Base-by-base conservation (phyloP, 2,329 filamentous ascomycete genomes). In the Colletotrichum sojae region DNA sequence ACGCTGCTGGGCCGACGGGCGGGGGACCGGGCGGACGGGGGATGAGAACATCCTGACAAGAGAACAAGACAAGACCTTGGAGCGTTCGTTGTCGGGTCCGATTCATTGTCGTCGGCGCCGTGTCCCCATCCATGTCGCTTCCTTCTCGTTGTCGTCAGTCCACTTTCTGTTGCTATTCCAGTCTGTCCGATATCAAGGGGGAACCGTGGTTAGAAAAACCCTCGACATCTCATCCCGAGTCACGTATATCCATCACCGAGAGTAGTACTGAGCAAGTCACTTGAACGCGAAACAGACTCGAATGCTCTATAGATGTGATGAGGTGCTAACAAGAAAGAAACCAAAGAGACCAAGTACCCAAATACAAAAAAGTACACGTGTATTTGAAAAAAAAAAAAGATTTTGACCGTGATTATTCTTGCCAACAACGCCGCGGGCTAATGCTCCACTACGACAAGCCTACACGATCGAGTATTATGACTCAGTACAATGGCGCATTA, bases 391-490 rank as follows among this genome's bases (percentile, higher is more conserved):
- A 45, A 48, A 57, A 46, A 25, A 6, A 39, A 40, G 49, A 27
- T 13, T 15, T 27, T 36, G 31, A 2, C 52, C 57, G 46, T 60
- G 46, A 52, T 60, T 52, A 60, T 60, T 60, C 56, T 52, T 46
- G 31, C 57, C 20, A 52, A 52, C 36, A 60, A 60, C 57, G 57
- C 57, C 57, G 36, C 22, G 40, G 46, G 57, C 18, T 43, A 60
- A 60, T 60, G 57, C 57, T 60, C 57, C 57, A 52, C 57, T 36
- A 60, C 13, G 51, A 51, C 20, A 60, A 52, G 51, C 56, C 60
- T 43, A 52, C 52, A 63, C 60, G 27, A 63, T 56, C 40, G 66
- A 69, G 66, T 69, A 69, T 69, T 69, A 67, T 69, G 62, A 69
- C 66, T 69, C 66, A 56, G 63, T 69, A 69, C 66, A 69, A 59